phyloP scores from a whole-genome alignment of 2,329 filamentous ascomycete species.

The Graphilbum sp. region DNA sequence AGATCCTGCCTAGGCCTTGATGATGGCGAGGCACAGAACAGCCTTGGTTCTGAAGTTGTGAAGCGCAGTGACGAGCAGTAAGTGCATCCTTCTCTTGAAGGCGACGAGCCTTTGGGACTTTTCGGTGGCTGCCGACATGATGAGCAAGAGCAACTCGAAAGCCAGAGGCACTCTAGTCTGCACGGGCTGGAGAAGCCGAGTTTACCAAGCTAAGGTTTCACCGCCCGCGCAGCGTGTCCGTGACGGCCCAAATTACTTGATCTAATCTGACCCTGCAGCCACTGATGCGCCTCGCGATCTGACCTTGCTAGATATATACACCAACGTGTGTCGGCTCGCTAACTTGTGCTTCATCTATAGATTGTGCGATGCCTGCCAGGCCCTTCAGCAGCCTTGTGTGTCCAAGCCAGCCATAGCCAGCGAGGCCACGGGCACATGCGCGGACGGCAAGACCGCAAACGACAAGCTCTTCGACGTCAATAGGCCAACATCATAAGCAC shows the following conservation, averaged over 20 bases:
- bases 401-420: slow-evolving; percentile 35
- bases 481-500: no score
- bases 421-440: slow-evolving; percentile 63
- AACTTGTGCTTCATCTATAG: slow-evolving; percentile 19
- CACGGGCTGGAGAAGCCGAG: slow-evolving; percentile 30
- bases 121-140: slow-evolving; percentile 5
- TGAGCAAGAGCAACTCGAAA: slow-evolving; percentile 21
- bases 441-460: slow-evolving; percentile 38
- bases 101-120: no score
- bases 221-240: slow-evolving; percentile 18
- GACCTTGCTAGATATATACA: no score
- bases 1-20: no score
- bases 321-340: no score
- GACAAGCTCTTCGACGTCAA: slow-evolving; percentile 14
- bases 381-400: slow-evolving; percentile 36
- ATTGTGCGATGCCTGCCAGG: slow-evolving; percentile 23
- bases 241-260: slow-evolving; percentile 37
- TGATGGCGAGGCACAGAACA: no score
- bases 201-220: slow-evolving; percentile 29
- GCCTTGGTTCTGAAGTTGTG: no score
- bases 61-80: no score
- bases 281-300: slow-evolving; percentile 14
- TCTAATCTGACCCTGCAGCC: slow-evolving; percentile 41
- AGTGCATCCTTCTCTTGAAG: no score
- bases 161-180: slow-evolving; percentile 19